Percentiles rank a stretch among this genome's conserved stretches.
Evolutionary conservation across 805 yeast species (phyloP).

Genomic region (Pichia nakasei): DNA sequence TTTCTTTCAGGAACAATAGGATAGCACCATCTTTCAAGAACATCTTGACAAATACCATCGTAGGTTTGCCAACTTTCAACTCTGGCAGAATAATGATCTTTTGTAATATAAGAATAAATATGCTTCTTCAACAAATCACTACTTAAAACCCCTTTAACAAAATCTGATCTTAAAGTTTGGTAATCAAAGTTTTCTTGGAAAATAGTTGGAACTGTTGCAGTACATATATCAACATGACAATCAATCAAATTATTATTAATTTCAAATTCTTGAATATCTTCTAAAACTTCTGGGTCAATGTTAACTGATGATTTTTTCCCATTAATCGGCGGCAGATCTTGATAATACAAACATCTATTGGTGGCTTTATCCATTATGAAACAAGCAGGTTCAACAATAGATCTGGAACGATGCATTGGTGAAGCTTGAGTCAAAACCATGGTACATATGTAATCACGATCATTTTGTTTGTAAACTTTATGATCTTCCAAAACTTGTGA

Average conservation of each 20-base stretch:
- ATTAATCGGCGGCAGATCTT: conserved; percentile 52
- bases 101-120: conserved; percentile 78
- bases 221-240: conserved; percentile 92
- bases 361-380: conserved; percentile 71
- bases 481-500: conserved; percentile 66
- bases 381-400: conserved; percentile 73
- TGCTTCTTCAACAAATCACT: conserved; percentile 87
- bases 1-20: conserved; percentile 88
- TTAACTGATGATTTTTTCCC: conserved; percentile 43
- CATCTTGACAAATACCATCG: conserved; percentile 83
- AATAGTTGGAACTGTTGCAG: conserved; percentile 89
- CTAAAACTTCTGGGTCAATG: conserved; percentile 79
- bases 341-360: conserved; percentile 75
- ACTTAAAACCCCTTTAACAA: conserved; percentile 81
- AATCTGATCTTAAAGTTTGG: conserved; percentile 77
- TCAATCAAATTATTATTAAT: conserved; percentile 91
- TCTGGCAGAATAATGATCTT: conserved; percentile 80
- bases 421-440: conserved; percentile 86
- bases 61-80: conserved; percentile 95
- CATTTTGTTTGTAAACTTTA: conserved; percentile 57
- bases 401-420: conserved; percentile 76
- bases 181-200: conserved; percentile 96
- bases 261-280: conserved; percentile 63
- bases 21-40: conserved; percentile 84
- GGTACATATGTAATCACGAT: conserved; percentile 88